A percentile compares a stretch with the other conserved stretches of the same genome.
These are phyloP conservation scores for Eugenia klotzschiana DNA, from an alignment of 441 rosid species.

Conservation along the genomic window DNA sequence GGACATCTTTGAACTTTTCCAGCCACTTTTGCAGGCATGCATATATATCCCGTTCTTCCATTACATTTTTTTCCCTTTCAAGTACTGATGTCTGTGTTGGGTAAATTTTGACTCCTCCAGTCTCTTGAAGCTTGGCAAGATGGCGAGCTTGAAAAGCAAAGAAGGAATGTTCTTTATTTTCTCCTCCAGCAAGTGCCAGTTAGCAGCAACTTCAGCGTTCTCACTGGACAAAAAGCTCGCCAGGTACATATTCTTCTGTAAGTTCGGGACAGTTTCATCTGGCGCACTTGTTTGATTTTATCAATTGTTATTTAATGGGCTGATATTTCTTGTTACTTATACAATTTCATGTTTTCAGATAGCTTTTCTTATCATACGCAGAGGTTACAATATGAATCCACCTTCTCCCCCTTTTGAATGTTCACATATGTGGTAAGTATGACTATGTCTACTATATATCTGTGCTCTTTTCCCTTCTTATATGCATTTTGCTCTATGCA, in stretches of 20 bases:
- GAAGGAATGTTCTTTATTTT: slow-evolving; percentile 83
- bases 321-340: slow-evolving; percentile 19
- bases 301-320: slow-evolving; percentile 7
- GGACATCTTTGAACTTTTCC: slow-evolving; percentile 95
- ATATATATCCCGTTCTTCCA: not conserved
- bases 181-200: slow-evolving; percentile 94
- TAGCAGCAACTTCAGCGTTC: slow-evolving; percentile 89
- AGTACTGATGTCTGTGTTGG: not conserved
- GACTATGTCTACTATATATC: not conserved
- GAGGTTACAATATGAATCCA: slow-evolving; percentile 96
- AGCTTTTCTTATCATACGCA: slow-evolving; percentile 73
- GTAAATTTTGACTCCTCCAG: slow-evolving; percentile 27
- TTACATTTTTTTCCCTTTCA: not conserved
- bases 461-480: not conserved
- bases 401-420: slow-evolving; percentile 98
- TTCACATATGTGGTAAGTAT: slow-evolving; percentile 89
- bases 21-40: slow-evolving; percentile 86
- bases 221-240: slow-evolving; percentile 76
- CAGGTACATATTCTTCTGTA: slow-evolving; percentile 49
- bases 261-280: not conserved
- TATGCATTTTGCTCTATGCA: not conserved
- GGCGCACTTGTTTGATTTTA: not conserved
- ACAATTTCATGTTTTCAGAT: slow-evolving; percentile 50
- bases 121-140: slow-evolving; percentile 98
- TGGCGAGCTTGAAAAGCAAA: slow-evolving; percentile 93